Evolutionary conservation across 169 alveolate genomes (phyloP).

Genomic region (Eimeria brunetti): DNA sequence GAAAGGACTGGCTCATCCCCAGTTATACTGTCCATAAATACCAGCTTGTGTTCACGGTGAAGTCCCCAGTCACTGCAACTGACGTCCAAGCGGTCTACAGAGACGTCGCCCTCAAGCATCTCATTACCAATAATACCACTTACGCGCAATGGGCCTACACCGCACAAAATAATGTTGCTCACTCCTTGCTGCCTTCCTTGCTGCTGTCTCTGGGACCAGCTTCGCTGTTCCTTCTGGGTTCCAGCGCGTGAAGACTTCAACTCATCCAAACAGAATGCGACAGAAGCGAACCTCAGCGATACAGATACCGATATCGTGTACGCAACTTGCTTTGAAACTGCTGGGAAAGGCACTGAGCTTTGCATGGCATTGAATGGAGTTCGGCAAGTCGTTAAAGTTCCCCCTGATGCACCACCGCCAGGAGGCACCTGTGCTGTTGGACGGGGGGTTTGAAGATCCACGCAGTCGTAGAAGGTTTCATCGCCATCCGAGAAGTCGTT

Average conservation of each 20-base stretch:
- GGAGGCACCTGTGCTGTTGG: neutral
- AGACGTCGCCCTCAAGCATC: constrained; percentile 8
- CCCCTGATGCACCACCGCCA: constrained; percentile 12
- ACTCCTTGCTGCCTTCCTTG: constrained; percentile 10
- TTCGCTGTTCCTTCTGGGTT: neutral
- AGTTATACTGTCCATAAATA: constrained; percentile 1
- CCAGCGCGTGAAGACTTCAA: neutral
- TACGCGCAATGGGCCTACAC: neutral
- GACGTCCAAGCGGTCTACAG: constrained; percentile 38
- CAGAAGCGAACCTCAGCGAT: constrained; percentile 6
- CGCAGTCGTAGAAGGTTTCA: constrained; percentile 30
- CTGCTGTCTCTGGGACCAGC: neutral
- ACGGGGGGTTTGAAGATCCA: constrained; percentile 44
- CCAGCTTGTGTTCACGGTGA: neutral
- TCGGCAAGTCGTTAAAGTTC: neutral
- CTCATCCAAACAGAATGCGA: constrained; percentile 5
- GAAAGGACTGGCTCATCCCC: constrained; percentile 17
- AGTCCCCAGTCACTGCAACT: neutral
- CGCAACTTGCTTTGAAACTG: neutral
- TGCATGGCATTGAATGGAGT: neutral
- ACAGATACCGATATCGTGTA: constrained; percentile 30
- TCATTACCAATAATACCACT: constrained; percentile 1
- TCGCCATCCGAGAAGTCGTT: neutral
- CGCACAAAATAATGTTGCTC: neutral
- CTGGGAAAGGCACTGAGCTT: neutral